A percentile compares a stretch with the other conserved stretches of the same genome.
Conservation (phyloP, 2,329 filamentous ascomycete species). For the Talaromyces sp. region DNA sequence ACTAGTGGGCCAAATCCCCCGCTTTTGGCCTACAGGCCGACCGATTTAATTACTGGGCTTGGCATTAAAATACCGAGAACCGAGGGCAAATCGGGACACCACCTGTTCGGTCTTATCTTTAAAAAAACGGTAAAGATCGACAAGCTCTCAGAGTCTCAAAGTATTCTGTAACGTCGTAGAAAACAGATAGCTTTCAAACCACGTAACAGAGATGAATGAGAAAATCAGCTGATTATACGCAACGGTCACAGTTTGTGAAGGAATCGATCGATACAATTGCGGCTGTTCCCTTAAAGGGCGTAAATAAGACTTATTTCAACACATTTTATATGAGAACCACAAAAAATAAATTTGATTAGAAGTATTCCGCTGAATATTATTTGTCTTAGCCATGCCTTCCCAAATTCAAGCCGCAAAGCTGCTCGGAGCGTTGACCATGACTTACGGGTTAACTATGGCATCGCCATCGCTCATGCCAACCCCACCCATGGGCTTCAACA, state of each 20-base stretch:
- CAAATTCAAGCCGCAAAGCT: background rate
- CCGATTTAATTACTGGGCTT: no score
- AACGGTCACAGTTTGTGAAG: background rate
- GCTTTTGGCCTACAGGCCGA: no score
- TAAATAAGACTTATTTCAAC: background rate
- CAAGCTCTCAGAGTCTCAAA: no score
- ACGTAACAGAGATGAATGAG: no score
- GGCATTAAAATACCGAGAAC: no score
- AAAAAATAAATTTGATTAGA: background rate
- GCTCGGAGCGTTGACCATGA: background rate
- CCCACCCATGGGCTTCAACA: conserved; percentile 49
- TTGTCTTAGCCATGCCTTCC: background rate
- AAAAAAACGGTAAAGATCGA: no score
- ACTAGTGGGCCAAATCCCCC: no score
- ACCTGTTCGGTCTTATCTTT: no score
- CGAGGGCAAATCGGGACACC: no score
- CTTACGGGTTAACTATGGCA: background rate
- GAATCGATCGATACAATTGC: background rate
- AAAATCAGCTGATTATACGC: background rate
- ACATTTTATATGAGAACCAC: no score
- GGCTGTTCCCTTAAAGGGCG: background rate
- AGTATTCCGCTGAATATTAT: background rate
- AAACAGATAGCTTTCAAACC: no score
- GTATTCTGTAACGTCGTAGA: no score
- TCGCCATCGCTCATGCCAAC: conserved; percentile 14